Conservation (phyloP, 148 eudicot genomes). For the Amaranthus hypochondriacus region DNA sequence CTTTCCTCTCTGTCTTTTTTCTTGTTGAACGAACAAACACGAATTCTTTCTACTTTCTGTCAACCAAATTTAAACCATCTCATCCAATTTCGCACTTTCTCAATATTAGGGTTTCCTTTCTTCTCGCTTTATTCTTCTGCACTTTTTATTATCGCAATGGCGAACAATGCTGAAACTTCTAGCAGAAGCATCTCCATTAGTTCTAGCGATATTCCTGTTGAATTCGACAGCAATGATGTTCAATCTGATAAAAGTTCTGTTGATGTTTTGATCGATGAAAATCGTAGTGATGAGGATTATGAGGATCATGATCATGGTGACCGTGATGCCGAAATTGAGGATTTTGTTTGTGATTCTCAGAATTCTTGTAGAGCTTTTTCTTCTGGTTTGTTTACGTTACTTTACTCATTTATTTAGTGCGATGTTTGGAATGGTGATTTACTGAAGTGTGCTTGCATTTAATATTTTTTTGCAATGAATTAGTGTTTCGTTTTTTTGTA, state of each 20-base stretch:
- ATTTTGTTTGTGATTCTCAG: not conserved
- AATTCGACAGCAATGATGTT: conserved; percentile 2
- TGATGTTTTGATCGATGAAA: not conserved
- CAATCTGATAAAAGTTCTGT: not conserved
- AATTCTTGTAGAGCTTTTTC: not conserved
- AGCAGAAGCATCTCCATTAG: conserved; percentile 15
- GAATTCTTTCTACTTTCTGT: not conserved
- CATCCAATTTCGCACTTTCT: not conserved
- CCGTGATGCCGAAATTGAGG: not conserved
- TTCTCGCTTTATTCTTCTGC: not conserved
- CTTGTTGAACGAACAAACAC: conserved; percentile 9
- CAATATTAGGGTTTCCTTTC: conserved; percentile 17
- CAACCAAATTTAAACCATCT: not conserved
- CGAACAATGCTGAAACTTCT: not conserved
- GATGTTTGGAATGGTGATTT: not conserved
- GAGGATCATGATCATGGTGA: not conserved
- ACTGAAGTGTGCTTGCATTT: not conserved
- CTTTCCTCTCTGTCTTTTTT: not conserved
- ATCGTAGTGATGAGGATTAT: not conserved
- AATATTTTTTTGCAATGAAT: not conserved
- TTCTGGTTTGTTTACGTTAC: conserved; percentile 10
- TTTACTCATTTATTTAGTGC: not conserved
- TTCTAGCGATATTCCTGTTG: conserved; percentile 26
- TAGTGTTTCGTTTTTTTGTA: not conserved
- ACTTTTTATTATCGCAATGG: not conserved